Evolutionary conservation across 768 basidiomycete genomes (phyloP), one percentile per base, ranked within the genome.

Genomic region (Termitomyces sp.): DNA sequence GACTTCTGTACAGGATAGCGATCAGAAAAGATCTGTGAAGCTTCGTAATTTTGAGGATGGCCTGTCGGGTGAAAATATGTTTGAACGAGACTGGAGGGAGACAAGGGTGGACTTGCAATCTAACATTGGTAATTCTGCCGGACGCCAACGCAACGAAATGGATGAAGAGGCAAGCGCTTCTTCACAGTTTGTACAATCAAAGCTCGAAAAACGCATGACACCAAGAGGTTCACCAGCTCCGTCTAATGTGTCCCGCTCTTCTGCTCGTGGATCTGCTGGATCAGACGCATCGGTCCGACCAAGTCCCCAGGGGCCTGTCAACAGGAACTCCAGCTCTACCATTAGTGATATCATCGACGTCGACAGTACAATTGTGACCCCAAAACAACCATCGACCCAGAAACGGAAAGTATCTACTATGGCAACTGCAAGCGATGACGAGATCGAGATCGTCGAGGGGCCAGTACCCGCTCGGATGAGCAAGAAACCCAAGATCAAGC

Each of bases 1-100:
- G 47, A 68, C 59, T 39, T 61, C 64, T 46, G 62, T 59, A 45
- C 67, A 66, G 27, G 72, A 72, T 36, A 63, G 68, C 27, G 72
- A 79, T 54, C 62, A 69, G 6, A 61, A 63, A 42, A 66, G 74
- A 45, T 76, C 82, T 59, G 75, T 76, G 13, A 78, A 80, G 55
- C 63, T 85, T 9, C 76, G 81, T n/a, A 73, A 76, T 12, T 88
- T 91, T 60, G 84, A 88, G 66, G 90, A 91, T 61, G 83, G 82
- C 0, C 64, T 87, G 7, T 76, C 78, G 0, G 73, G 78, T 0
- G 89, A 92, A 65, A 85, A 78, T 58, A 63, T 90, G 3, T 90
- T 89, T 68, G 77, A 79, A 58, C 78, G 89, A 30, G 91, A 92
- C 68, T 92, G 89, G 88, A 77, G 88, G 50, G 90, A 91, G 70